Evolutionary conservation across 2,329 filamentous ascomycete genomes (phyloP).

Genomic region (Aspergillus sp.): DNA sequence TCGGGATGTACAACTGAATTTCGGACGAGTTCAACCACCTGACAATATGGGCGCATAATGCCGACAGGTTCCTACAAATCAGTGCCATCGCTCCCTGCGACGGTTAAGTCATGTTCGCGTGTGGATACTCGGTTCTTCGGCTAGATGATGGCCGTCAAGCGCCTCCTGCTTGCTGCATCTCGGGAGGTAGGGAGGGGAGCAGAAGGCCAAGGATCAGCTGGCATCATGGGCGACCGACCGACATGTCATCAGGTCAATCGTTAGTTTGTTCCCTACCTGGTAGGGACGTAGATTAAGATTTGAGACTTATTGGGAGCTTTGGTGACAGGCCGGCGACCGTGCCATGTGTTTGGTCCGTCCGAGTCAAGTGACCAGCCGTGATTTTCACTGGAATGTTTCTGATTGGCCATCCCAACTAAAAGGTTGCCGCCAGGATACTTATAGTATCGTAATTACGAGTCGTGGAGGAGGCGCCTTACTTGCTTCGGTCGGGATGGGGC

Average conservation of each 20-base stretch:
- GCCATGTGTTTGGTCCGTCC: conserved; percentile 16
- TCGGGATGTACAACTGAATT: too few species aligned
- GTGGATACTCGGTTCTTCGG: too few species aligned
- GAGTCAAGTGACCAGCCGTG: conserved; percentile 41
- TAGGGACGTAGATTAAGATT: background rate
- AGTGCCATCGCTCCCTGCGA: too few species aligned
- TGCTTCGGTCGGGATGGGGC: background rate
- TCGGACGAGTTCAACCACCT: too few species aligned
- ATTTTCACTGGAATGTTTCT: conserved; percentile 31
- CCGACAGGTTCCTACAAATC: too few species aligned
- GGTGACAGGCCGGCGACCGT: conserved; percentile 13
- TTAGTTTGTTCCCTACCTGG: too few species aligned
- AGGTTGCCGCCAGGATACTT: conserved; percentile 1
- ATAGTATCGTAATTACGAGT: conserved; percentile 14
- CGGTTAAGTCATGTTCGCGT: too few species aligned
- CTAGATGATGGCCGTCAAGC: too few species aligned
- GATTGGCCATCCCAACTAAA: conserved; percentile 22
- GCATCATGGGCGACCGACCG: background rate
- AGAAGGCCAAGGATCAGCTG: too few species aligned
- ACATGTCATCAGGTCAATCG: background rate
- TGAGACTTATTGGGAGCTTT: background rate
- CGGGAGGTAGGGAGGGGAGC: too few species aligned
- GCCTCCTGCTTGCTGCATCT: too few species aligned
- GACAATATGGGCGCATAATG: too few species aligned
- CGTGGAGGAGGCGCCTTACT: background rate